Evolutionary conservation across 805 yeast genomes (phyloP).

Genomic region (Kodamaea lidongshanica): DNA sequence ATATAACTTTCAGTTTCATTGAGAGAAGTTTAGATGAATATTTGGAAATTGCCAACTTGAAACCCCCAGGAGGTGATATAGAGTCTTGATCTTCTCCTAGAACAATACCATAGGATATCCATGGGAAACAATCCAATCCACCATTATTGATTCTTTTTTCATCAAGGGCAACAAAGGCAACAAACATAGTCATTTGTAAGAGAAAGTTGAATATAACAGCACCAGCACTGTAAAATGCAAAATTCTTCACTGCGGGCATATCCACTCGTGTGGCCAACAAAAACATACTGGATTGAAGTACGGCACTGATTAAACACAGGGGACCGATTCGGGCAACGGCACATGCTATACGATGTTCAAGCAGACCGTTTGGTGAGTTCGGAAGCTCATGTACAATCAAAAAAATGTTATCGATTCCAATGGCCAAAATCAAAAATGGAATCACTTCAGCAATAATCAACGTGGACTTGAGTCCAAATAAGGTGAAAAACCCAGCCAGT

Average conservation of each 20-base stretch:
- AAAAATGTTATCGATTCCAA: conserved; percentile 94
- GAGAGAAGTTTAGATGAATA: conserved; percentile 59
- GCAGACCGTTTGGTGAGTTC: conserved; percentile 41
- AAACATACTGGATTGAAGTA: conserved; percentile 76
- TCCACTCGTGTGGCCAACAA: conserved; percentile 70
- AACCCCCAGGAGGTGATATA: conserved; percentile 5
- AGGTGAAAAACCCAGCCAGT: conserved; percentile 75
- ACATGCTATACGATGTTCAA: conserved; percentile 54
- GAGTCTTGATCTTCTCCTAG: conserved; percentile 7
- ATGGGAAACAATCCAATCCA: conserved; percentile 59
- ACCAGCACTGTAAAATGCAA: conserved; percentile 85
- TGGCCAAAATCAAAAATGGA: conserved; percentile 86
- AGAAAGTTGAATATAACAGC: conserved; percentile 73
- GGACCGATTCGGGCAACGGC: conserved; percentile 80
- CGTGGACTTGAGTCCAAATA: conserved; percentile 77
- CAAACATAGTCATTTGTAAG: conserved; percentile 76
- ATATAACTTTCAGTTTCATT: conserved; percentile 42
- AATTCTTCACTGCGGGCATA: conserved; percentile 95
- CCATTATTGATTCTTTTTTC: conserved; percentile 54
- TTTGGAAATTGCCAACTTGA: conserved; percentile 30
- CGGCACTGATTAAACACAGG: conserved; percentile 70
- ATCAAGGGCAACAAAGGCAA: conserved; percentile 64
- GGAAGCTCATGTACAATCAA: conserved; percentile 74
- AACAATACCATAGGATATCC: conserved; percentile 22
- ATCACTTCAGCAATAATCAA: conserved; percentile 94